Evolutionary conservation across 495 filamentous ascomycete species (phyloP), one percentile per base, ranked within the genome.

Genomic region (Penicillium bialowiezense): DNA sequence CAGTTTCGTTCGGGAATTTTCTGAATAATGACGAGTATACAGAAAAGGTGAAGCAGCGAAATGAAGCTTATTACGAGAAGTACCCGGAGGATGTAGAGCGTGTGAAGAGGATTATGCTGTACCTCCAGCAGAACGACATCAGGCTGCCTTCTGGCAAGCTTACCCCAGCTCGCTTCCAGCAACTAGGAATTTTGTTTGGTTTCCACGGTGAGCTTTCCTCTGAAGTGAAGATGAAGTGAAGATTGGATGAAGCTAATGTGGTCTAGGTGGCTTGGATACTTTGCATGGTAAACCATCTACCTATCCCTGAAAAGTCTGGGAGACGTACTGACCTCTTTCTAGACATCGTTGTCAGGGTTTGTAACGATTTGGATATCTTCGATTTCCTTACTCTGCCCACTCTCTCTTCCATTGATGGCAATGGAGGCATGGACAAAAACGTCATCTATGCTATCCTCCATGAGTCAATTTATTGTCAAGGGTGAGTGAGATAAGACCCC

Each of bases 391-490:
- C 88, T 0, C 72, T 80, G n/a, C 81, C 79, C 0, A 85, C 88
- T 1, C 72, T 95, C 2, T 68, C 77, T 12, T 68, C 73, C 0
- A 73, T 97, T 39, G 90, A 95, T 57, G 53, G 70, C 5, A 72
- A 75, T 24, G 76, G 82, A 7, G 71, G 75, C 2, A 89, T 89
- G 58, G 90, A 97, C 55, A 78, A 78, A 12, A 78, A 82, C 46
- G 77, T 91, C 31, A 80, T 97, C 48, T 97, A 97, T 61, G 85
- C 90, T 17, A 68, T 96, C 23, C 69, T 95, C 1, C 92, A 97
- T 50, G 93, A 97, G 64, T 71, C 87, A 4, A 80, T 87, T 48
- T 97, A 97, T 70, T 90, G 86, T 60, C 79, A 80, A 59, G 71
- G 72, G 77, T 76, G 60, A 61, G 67, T n/a, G n/a, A n/a, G n/a